Conservation (phyloP, 805 yeast genomes). For the Suhomyces emberorum region DNA sequence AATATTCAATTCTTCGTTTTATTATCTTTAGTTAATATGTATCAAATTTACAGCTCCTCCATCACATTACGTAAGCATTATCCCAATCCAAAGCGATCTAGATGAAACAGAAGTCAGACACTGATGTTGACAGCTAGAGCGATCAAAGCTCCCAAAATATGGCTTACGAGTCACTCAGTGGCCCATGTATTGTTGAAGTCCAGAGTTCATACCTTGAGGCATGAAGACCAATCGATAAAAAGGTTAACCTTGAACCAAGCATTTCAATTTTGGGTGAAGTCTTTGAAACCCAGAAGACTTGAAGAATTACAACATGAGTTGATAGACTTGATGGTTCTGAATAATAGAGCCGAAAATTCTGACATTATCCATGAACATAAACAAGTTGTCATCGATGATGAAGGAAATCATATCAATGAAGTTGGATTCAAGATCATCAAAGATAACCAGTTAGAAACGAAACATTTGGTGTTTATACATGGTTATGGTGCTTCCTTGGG, state of each 20-base stretch:
- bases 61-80: no score
- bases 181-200: no score
- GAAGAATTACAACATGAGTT: constrained; percentile 32
- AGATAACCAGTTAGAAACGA: constrained; percentile 19
- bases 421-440: constrained; percentile 30
- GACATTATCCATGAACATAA: constrained; percentile 17
- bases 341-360: constrained; percentile 16
- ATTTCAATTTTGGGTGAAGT: constrained; percentile 19
- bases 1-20: background rate
- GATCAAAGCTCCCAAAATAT: no score
- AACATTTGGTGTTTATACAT: constrained; percentile 50
- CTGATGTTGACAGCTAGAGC: no score
- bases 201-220: background rate
- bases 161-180: no score
- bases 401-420: constrained; percentile 33
- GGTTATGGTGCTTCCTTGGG: constrained; percentile 58
- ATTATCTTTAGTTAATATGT: no score
- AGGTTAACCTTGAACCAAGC: constrained; percentile 1
- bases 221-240: background rate
- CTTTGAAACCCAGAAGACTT: constrained; percentile 23
- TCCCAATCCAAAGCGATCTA: no score
- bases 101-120: no score
- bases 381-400: constrained; percentile 20
- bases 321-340: constrained; percentile 33
- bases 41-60: no score